These are phyloP conservation scores for Jatropha multifida DNA, from an alignment of 441 rosid genomes.

Conservation along the genomic window DNA sequence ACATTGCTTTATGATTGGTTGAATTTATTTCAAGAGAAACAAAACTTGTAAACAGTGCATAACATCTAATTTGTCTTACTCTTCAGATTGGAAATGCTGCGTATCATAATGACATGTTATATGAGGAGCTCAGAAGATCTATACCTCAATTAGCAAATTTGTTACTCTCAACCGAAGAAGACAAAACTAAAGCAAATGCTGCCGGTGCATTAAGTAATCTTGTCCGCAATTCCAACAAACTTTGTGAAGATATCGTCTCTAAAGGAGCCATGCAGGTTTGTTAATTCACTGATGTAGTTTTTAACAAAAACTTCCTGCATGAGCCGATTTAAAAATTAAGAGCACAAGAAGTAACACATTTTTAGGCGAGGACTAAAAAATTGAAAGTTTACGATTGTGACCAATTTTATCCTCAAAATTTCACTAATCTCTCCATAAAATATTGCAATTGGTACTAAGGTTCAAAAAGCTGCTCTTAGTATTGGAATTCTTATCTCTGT, in stretches of 20 bases:
- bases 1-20: neutral
- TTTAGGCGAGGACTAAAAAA: neutral
- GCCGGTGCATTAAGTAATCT: constrained; percentile 99
- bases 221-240: constrained; percentile 89
- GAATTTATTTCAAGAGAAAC: neutral
- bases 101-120: constrained; percentile 79
- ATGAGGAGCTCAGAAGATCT: constrained; percentile 83
- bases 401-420: no score
- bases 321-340: neutral
- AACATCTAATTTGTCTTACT: constrained; percentile 8
- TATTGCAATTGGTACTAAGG: no score
- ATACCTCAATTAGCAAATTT: constrained; percentile 81
- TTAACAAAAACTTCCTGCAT: neutral
- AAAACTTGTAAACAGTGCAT: neutral
- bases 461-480: no score
- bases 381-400: neutral
- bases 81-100: constrained; percentile 96
- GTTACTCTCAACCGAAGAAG: constrained; percentile 80
- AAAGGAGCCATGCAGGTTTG: constrained; percentile 97
- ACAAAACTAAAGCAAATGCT: constrained; percentile 97
- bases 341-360: neutral
- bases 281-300: constrained; percentile 1
- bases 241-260: constrained; percentile 88
- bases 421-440: no score
- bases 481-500: no score